phyloP scores from a whole-genome alignment of 306 rosid genomes.

The Rosa persica region DNA sequence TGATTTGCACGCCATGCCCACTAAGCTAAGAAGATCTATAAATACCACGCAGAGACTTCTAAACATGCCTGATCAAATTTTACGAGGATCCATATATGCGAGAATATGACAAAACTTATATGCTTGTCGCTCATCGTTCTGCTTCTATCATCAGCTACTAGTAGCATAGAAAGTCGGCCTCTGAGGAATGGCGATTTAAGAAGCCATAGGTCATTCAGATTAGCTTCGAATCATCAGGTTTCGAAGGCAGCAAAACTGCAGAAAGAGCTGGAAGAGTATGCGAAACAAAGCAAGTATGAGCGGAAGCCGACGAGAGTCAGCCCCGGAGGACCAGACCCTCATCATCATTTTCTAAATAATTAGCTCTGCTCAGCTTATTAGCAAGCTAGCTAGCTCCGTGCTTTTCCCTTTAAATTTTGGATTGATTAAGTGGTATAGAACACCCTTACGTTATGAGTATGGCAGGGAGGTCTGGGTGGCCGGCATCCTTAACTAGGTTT shows the following conservation, averaged over 20 bases:
- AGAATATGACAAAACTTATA: background rate
- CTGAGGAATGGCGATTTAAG: background rate
- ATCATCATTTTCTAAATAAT: constrained; percentile 35
- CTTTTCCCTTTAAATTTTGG: background rate
- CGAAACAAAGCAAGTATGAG: background rate
- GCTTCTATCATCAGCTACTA: constrained; percentile 18
- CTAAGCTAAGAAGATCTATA: background rate
- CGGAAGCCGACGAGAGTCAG: constrained; percentile 34
- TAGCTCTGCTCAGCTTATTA: background rate
- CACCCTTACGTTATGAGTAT: background rate
- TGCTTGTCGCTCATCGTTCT: background rate
- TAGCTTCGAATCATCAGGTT: constrained; percentile 17
- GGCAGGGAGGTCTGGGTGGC: background rate
- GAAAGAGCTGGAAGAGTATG: constrained; percentile 14
- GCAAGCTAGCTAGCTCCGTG: background rate
- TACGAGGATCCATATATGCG: background rate
- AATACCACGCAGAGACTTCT: background rate
- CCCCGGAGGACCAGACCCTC: constrained; percentile 69
- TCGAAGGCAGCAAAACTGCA: constrained; percentile 14
- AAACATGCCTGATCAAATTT: constrained; percentile 8
- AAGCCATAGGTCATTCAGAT: background rate
- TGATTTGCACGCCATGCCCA: background rate
- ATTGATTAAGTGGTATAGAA: background rate
- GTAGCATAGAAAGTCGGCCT: constrained; percentile 35
- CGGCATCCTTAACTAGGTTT: background rate